Evolutionary conservation across 345 rosid genomes (phyloP).

Genomic region (Populus davidiana): DNA sequence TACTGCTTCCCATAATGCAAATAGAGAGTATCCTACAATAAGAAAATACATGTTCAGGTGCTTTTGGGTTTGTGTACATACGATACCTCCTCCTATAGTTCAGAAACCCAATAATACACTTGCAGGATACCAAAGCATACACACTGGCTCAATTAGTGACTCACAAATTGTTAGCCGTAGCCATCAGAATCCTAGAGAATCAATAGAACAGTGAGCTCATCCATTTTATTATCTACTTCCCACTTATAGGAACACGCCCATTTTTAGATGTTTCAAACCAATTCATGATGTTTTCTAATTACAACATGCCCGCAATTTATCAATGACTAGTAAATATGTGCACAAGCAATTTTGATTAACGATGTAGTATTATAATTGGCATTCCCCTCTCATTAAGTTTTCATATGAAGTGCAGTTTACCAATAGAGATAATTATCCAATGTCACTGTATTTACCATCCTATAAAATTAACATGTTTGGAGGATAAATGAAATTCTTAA

Average conservation of each 20-base stretch:
- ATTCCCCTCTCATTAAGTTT: background rate
- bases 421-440: background rate
- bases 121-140: background rate
- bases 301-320: background rate
- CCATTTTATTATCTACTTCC: background rate
- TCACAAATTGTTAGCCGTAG: background rate
- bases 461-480: background rate
- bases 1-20: conserved; percentile 90
- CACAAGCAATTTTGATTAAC: background rate
- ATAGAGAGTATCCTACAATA: conserved; percentile 81
- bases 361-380: background rate
- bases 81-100: background rate
- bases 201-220: background rate
- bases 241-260: background rate
- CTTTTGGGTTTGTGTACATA: conserved; percentile 1
- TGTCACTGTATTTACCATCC: background rate
- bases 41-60: background rate
- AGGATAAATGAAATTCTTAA: background rate
- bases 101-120: background rate
- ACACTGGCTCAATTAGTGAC: background rate
- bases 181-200: background rate
- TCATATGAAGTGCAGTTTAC: background rate
- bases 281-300: background rate
- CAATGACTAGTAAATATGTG: background rate
- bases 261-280: background rate